phyloP scores from a whole-genome alignment of 257 asterid species.

The Jacaranda copaia region DNA sequence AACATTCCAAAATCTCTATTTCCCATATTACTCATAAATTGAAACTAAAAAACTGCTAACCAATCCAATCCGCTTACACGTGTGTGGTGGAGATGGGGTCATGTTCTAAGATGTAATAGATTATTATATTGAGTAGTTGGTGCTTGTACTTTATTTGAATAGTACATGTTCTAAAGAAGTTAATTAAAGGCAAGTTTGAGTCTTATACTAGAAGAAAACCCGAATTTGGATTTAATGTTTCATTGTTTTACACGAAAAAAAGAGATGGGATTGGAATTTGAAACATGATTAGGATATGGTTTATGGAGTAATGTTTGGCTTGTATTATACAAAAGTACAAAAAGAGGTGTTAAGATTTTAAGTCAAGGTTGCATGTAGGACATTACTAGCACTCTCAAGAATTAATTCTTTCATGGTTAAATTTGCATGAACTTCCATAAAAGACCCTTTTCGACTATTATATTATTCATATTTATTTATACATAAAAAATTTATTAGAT shows the following conservation, averaged over 20 bases:
- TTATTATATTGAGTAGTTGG: too few relatives aligned
- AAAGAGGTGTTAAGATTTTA: background rate
- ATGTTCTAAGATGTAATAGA: too few relatives aligned
- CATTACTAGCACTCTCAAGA: background rate
- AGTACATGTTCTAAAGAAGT: background rate
- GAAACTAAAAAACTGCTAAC: background rate
- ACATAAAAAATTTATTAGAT: too few relatives aligned
- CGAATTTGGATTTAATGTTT: background rate
- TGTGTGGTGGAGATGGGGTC: too few relatives aligned
- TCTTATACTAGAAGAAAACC: background rate
- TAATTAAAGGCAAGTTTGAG: background rate
- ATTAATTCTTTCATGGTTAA: background rate
- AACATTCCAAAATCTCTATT: conserved; percentile 9
- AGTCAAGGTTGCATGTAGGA: background rate
- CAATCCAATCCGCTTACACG: background rate
- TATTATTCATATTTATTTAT: too few relatives aligned
- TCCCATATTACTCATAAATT: background rate
- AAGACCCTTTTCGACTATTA: too few relatives aligned
- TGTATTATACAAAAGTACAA: conserved; percentile 21
- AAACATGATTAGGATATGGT: background rate
- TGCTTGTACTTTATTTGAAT: too few relatives aligned
- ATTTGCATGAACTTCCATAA: too few relatives aligned
- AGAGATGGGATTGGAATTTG: background rate
- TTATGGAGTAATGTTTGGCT: conserved; percentile 12
- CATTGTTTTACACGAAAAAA: background rate